These are phyloP conservation scores for Suillus plorans DNA, from an alignment of 768 basidiomycete species.

Conservation along the genomic window DNA sequence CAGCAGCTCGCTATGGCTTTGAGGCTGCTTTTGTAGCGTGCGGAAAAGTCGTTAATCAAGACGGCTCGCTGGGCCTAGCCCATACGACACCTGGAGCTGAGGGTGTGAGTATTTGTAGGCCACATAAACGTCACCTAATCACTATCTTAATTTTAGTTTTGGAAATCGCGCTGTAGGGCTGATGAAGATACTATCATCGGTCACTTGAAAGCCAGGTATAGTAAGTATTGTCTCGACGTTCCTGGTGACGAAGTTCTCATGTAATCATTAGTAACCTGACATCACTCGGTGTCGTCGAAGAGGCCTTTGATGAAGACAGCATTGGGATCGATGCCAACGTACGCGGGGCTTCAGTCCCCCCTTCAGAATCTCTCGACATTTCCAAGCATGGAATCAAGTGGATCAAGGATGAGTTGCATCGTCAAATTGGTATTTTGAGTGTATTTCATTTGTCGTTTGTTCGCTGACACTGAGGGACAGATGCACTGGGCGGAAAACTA, in stretches of 20 bases:
- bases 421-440: not conserved
- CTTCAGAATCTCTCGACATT: not conserved
- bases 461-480: not conserved
- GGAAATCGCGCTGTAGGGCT: no score
- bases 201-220: conserved; percentile 1
- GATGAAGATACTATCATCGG: not conserved
- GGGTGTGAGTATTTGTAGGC: no score
- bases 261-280: not conserved
- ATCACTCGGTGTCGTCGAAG: not conserved
- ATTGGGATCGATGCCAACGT: not conserved
- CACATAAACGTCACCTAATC: no score
- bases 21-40: not conserved
- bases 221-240: not conserved
- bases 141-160: no score
- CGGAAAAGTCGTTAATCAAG: not conserved
- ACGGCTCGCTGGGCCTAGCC: not conserved
- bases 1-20: not conserved
- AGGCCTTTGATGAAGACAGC: not conserved
- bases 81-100: not conserved
- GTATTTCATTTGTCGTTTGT: not conserved
- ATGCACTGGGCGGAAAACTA: not conserved
- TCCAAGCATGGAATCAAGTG: not conserved
- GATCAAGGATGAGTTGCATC: not conserved
- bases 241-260: not conserved
- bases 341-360: not conserved